Percentiles rank a stretch among this genome's conserved stretches.
Evolutionary conservation across 192 early-diverging fungal species (phyloP).

Genomic region (Entrophospora sp.): DNA sequence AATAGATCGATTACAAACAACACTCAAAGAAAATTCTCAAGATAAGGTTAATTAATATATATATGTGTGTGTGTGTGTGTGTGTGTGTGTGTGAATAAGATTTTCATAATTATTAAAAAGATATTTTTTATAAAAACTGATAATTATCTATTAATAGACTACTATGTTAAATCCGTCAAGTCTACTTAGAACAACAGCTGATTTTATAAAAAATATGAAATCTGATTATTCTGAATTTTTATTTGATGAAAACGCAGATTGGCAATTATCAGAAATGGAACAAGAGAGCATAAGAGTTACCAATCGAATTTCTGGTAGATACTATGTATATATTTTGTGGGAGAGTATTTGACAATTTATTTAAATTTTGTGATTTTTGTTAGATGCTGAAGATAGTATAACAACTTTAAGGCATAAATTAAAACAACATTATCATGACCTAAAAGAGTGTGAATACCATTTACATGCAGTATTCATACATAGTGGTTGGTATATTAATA

Average conservation of each 20-base stretch:
- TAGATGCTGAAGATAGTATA: background rate
- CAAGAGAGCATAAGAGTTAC: background rate
- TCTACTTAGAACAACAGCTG: background rate
- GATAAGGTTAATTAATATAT: conserved; percentile 1
- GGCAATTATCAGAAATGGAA: background rate
- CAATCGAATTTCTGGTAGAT: background rate
- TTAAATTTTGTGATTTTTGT: background rate
- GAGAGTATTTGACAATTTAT: too few species aligned
- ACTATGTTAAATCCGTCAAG: background rate
- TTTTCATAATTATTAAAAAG: background rate
- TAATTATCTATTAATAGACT: background rate
- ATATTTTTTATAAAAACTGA: background rate
- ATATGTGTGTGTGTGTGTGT: background rate
- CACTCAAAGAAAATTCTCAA: conserved; percentile 21
- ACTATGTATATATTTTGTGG: background rate
- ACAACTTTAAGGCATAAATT: conserved; percentile 15
- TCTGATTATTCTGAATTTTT: background rate
- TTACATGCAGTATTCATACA: conserved; percentile 77
- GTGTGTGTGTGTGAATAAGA: background rate
- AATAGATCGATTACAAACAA: conserved; percentile 23
- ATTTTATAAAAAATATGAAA: background rate
- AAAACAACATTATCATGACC: conserved; percentile 26
- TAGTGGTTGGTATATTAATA: conserved; percentile 41
- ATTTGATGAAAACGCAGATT: background rate
- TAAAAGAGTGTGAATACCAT: conserved; percentile 40